These are phyloP conservation scores for Favolaschia claudopus DNA, from an alignment of 768 basidiomycete species.

Conservation along the genomic window DNA sequence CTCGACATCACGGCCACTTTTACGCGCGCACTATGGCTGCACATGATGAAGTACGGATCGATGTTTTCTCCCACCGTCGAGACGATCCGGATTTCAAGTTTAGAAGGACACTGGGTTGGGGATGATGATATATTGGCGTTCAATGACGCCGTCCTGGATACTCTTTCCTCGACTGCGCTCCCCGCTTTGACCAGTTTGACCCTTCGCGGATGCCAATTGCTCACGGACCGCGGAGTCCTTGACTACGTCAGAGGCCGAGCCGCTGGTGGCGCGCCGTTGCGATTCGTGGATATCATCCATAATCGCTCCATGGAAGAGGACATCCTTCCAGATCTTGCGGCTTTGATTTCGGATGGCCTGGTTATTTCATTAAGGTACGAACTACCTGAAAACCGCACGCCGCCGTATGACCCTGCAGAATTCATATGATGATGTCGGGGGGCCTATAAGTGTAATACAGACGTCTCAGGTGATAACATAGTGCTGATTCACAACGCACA, in stretches of 20 bases:
- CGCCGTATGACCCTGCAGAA: conserved; percentile 2
- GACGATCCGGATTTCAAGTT: too few relatives aligned
- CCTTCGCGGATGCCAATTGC: neutral
- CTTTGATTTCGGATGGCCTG: neutral
- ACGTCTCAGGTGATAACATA: too few relatives aligned
- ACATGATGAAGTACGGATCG: too few relatives aligned
- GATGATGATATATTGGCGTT: too few relatives aligned
- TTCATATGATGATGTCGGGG: too few relatives aligned
- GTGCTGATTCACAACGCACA: too few relatives aligned
- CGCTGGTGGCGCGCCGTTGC: neutral
- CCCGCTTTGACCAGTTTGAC: neutral
- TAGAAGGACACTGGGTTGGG: too few relatives aligned
- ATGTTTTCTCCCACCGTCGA: too few relatives aligned
- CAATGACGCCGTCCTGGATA: too few relatives aligned
- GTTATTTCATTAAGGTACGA: neutral
- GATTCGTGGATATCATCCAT: neutral
- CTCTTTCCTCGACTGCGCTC: neutral
- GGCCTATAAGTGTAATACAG: too few relatives aligned
- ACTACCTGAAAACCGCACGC: neutral
- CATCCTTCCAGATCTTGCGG: neutral
- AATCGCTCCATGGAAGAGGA: neutral
- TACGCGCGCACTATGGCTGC: too few relatives aligned
- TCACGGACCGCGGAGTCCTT: neutral
- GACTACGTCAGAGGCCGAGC: neutral
- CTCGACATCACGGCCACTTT: too few relatives aligned